phyloP scores from a whole-genome alignment of 495 filamentous ascomycete species.

The Trypethelium eluteriae region DNA sequence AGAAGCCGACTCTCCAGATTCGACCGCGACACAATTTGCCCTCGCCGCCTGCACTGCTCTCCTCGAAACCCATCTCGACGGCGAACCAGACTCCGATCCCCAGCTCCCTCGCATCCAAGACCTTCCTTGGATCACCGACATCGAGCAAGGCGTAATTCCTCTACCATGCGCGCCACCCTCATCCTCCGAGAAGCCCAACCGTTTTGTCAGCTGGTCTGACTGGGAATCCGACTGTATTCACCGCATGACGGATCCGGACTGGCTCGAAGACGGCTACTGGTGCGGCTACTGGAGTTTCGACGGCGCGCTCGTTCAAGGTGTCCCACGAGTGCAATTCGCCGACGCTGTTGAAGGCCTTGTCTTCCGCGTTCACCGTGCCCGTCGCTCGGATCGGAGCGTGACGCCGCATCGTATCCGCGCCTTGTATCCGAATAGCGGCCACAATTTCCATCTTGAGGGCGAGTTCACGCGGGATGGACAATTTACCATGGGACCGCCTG shows the following conservation, averaged over 20 bases:
- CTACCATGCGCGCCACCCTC: neutral
- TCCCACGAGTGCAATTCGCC: neutral
- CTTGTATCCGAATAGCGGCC: neutral
- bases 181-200: neutral
- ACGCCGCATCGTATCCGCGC: neutral
- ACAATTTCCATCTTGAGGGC: constrained; percentile 1
- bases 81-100: neutral
- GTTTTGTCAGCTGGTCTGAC: neutral
- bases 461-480: neutral
- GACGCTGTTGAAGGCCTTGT: neutral
- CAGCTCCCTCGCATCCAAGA: constrained; percentile 4
- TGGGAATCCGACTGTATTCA: constrained; percentile 7
- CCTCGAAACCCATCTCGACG: neutral
- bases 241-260: constrained; percentile 8
- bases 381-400: neutral
- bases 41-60: neutral
- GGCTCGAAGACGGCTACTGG: neutral
- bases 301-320: neutral
- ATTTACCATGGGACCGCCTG: neutral
- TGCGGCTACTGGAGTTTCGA: constrained; percentile 6
- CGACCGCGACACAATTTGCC: neutral
- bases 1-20: neutral
- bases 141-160: neutral
- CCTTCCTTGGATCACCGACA: neutral
- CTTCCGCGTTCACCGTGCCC: neutral